Percentiles rank a stretch among this genome's conserved stretches.
phyloP scores from a whole-genome alignment of 1,139 yeast species.

The Blastobotrys buckinghamii region DNA sequence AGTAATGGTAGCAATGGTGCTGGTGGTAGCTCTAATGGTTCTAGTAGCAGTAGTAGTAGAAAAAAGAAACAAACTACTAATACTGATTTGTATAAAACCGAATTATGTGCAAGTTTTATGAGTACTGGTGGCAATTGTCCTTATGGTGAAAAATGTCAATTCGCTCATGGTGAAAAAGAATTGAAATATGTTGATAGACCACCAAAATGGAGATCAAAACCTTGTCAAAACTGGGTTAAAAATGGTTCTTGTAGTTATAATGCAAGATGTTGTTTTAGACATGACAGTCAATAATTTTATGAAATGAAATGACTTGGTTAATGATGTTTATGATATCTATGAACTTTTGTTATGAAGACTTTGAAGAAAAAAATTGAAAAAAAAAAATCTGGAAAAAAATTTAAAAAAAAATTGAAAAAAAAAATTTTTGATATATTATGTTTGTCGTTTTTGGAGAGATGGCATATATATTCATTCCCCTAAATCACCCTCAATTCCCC shows the following conservation, averaged over 20 bases:
- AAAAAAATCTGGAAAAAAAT: not conserved
- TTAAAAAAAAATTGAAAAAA: constrained; percentile 1
- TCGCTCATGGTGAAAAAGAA: constrained; percentile 85
- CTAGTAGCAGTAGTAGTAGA: not conserved
- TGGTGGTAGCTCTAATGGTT: not conserved
- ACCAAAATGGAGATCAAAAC: constrained; percentile 85
- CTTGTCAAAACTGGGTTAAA: constrained; percentile 84
- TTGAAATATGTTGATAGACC: constrained; percentile 69
- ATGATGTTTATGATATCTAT: not conserved
- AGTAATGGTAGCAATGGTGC: not conserved
- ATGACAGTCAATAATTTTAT: constrained; percentile 30
- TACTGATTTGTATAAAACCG: constrained; percentile 81
- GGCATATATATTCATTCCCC: no score
- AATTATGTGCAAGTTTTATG: constrained; percentile 74
- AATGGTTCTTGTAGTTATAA: constrained; percentile 84
- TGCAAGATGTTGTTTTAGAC: constrained; percentile 86
- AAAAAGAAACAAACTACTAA: constrained; percentile 42
- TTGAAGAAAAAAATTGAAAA: not conserved
- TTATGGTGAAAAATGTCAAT: constrained; percentile 86
- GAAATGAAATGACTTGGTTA: not conserved
- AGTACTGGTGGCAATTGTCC: constrained; percentile 70
- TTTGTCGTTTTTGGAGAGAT: not conserved
- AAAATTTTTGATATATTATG: no score
- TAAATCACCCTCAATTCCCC: no score
- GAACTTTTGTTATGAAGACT: not conserved